phyloP scores from a whole-genome alignment of 2,329 filamentous ascomycete species.

The Fusarium nygamai region DNA sequence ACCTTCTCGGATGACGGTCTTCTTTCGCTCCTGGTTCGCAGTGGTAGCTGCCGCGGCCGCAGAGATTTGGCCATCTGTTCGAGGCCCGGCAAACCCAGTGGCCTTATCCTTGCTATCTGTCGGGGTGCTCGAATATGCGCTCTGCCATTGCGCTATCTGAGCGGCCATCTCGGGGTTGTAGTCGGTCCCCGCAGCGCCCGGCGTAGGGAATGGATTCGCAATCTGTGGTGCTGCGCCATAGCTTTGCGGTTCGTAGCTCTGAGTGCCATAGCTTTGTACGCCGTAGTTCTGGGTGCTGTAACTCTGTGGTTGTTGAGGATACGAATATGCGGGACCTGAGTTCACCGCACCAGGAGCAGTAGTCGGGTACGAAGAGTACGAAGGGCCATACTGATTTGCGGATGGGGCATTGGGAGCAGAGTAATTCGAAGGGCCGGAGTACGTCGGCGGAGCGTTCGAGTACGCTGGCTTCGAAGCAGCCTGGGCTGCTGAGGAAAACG shows the following conservation, averaged over 20 bases:
- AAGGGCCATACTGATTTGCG: constrained; percentile 56
- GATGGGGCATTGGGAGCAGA: constrained; percentile 48
- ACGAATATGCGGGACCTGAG: constrained; percentile 41
- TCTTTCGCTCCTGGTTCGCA: constrained; percentile 68
- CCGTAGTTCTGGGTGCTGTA: constrained; percentile 49
- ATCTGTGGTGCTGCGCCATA: constrained; percentile 72
- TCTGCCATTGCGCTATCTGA: constrained; percentile 95
- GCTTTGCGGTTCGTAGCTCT: constrained; percentile 43
- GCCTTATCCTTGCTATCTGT: constrained; percentile 49
- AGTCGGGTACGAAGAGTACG: constrained; percentile 52
- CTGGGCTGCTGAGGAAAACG: constrained; percentile 57
- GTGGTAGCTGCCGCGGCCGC: constrained; percentile 30
- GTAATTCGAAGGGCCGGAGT: constrained; percentile 47
- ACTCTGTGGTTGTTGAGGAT: constrained; percentile 39
- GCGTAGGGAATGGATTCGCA: constrained; percentile 81
- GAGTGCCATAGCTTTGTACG: constrained; percentile 41
- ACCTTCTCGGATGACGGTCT: constrained; percentile 88
- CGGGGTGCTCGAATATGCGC: constrained; percentile 78
- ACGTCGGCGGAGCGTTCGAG: constrained; percentile 42
- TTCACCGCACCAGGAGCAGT: constrained; percentile 41
- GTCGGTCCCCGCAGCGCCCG: constrained; percentile 55
- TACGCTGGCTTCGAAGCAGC: constrained; percentile 52
- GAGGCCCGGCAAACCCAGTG: constrained; percentile 44
- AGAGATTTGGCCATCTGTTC: constrained; percentile 52
- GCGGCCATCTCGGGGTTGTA: constrained; percentile 86